phyloP scores from a whole-genome alignment of 1,284 basidiomycete species.

The Cryptococcus maquisensis region DNA sequence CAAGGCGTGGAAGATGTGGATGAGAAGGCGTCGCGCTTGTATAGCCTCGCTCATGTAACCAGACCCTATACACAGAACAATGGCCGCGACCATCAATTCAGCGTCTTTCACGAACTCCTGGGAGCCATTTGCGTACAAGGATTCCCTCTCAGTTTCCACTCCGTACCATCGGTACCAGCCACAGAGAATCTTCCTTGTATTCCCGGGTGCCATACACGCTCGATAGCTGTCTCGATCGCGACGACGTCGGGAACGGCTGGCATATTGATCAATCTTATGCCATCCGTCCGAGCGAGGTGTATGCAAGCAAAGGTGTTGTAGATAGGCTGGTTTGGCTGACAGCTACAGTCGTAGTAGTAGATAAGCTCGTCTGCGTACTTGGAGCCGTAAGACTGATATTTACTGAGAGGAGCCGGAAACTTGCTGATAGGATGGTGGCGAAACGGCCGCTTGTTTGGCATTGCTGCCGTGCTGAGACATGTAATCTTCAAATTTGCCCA shows the following conservation, averaged over 20 bases:
- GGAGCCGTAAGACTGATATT: too few relatives aligned
- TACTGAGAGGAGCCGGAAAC: slow-evolving; percentile 1
- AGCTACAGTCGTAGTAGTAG: too few relatives aligned
- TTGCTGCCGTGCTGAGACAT: not conserved
- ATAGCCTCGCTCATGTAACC: slow-evolving; percentile 34
- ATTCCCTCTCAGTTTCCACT: slow-evolving; percentile 36
- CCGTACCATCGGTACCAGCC: slow-evolving; percentile 10
- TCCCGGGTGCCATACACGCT: slow-evolving; percentile 29
- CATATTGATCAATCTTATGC: slow-evolving; percentile 24
- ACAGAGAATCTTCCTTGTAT: slow-evolving; percentile 14
- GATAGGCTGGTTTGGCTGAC: not conserved
- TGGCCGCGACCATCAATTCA: not conserved
- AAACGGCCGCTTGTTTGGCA: not conserved
- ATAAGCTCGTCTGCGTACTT: too few relatives aligned
- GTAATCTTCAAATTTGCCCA: slow-evolving; percentile 12
- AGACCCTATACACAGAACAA: slow-evolving; percentile 29
- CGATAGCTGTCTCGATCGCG: slow-evolving; percentile 23
- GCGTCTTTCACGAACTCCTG: too few relatives aligned
- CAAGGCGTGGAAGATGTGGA: slow-evolving; percentile 34
- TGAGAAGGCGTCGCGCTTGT: slow-evolving; percentile 31
- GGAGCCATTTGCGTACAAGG: slow-evolving; percentile 28
- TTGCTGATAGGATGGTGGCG: too few relatives aligned
- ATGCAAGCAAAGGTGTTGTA: slow-evolving; percentile 25
- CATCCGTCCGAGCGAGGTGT: slow-evolving; percentile 21
- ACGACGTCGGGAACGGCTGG: slow-evolving; percentile 8